Base-by-base conservation (phyloP, 768 basidiomycete species). In the Macrocybe gigantea region DNA sequence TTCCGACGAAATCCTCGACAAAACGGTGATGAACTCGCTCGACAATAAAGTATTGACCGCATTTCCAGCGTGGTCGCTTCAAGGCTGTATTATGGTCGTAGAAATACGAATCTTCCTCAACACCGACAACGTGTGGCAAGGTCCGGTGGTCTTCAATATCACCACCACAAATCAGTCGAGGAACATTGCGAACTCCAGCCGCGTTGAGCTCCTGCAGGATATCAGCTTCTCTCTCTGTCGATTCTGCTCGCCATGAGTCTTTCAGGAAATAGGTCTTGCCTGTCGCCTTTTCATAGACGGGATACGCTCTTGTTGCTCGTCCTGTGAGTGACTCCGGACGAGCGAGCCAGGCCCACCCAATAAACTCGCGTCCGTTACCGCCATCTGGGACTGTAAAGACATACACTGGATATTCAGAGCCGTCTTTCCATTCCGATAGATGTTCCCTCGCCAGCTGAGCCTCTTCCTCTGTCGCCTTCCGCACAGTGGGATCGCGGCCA, bases 401-500 rank as follows among this genome's bases (percentile, higher is more conserved):
- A 33, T 53, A 38, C 10, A 59, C 44, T 2, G 54, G 45, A 5
- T 51, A 40, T 3, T 49, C 48, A 15, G 9, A n/a, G 22, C 38
- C 15, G 2, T 44, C 47, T 35, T 42, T 44, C 43, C 39, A 43
- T n/a, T 42, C 14, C 9, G 32, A n/a, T n/a, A 59, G 50, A n/a
- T 44, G 6, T 13, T 47, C 13, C 10, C 45, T 6, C 1, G 54
- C 58, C 9, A 48, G 14, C 13, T 33, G 36, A 5, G 22, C 38
- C 9, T 60, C 56, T 3, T 36, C 40, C 5, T 13, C 13, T 5
- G 45, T 53, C 5, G 56, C 56, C 15, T 35, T 14, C 1, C 43
- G 41, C 22, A 65, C 62, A 3, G 64, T 63, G 1, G 50, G 29
- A 39, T 70, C 67, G 7, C 44, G 37, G 1, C 70, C 66, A 5